Evolutionary conservation across 495 filamentous ascomycete species (phyloP).

Genomic region (Glarea lozoyensis): DNA sequence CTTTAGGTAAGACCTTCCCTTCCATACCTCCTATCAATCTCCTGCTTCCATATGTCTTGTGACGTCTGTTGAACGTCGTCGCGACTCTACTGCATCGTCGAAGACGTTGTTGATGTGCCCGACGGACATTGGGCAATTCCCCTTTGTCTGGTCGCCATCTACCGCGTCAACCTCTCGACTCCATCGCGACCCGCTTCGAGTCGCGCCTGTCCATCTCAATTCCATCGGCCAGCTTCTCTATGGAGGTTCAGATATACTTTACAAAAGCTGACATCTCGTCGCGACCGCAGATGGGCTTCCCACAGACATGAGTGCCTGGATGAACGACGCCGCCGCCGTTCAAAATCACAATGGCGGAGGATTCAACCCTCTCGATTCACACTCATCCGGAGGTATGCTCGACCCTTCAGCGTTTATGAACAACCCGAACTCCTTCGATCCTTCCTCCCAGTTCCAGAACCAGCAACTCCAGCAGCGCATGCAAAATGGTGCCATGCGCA

Average conservation of each 20-base stretch:
- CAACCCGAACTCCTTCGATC: slow-evolving; percentile 40
- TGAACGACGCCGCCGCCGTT: slow-evolving; percentile 64
- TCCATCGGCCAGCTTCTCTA: slow-evolving; percentile 11
- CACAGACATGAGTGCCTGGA: slow-evolving; percentile 73
- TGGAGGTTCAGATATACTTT: slow-evolving; percentile 21
- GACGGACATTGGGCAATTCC: too few species aligned
- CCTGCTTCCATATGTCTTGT: too few species aligned
- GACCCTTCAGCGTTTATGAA: slow-evolving; percentile 44
- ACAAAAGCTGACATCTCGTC: slow-evolving; percentile 38
- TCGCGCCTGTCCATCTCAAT: slow-evolving; percentile 19
- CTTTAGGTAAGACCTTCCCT: too few species aligned
- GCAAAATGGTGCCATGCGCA: slow-evolving; percentile 77
- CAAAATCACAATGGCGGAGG: slow-evolving; percentile 71
- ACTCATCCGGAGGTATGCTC: slow-evolving; percentile 43
- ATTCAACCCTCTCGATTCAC: slow-evolving; percentile 56
- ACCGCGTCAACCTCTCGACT: too few species aligned
- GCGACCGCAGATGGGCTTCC: slow-evolving; percentile 49
- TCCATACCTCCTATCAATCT: too few species aligned
- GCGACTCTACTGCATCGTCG: too few species aligned
- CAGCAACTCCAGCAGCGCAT: slow-evolving; percentile 55
- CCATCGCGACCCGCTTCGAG: slow-evolving; percentile 17
- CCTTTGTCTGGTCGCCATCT: too few species aligned
- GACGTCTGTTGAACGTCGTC: too few species aligned
- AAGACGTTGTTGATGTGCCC: too few species aligned
- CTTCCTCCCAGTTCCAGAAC: slow-evolving; percentile 44